Base-by-base conservation (phyloP, 768 basidiomycete species). In the Leccinum subgranulosum region DNA sequence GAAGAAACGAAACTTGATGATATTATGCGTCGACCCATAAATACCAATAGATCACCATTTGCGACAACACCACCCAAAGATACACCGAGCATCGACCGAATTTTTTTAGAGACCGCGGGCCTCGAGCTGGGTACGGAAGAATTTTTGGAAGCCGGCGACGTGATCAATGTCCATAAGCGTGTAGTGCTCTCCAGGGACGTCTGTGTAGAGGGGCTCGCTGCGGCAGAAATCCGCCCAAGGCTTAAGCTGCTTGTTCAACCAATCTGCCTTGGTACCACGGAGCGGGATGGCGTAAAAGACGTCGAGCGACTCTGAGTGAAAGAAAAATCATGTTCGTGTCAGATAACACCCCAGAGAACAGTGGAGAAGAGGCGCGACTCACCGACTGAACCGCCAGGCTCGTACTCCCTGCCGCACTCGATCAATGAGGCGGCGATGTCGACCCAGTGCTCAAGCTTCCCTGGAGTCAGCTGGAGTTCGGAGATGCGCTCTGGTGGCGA, bases 161-260 rank as follows among this genome's bases (percentile, higher is more conserved):
- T 70, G 68, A 52, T 72, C 70, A 39, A 67, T 64, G 58, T 70
- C 69, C 70, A 70, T 72, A 14, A 70, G 60, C 1, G 69, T 72
- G 50, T 69, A 70, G 50, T 70, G 69, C 15, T 67, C 63, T 19
- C 69, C 69, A 0, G 69, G 69, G 3, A 70, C 69, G 14, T 70
- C 69, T 0, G 57, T 70, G 6, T 58, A 70, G 8, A 56, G 11
- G 3, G 68, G 56, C 54, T 72, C 64, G 31, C 48, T 12, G 2
- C 69, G 69, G 33, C 68, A 57, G 63, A 61, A 69, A 0, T 8
- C 65, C 12, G 4, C 43, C 69, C 70, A 72, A 6, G 65, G 66
- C 51, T 62, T 70, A 33, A 70, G 68, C 25, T 69, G 61, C 1
- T 69, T 60, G 61, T 70, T 67, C 27, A 72, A 2, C 70, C 69